Conservation (phyloP, 2,329 filamentous ascomycete genomes). For the Clarireedia sp. region DNA sequence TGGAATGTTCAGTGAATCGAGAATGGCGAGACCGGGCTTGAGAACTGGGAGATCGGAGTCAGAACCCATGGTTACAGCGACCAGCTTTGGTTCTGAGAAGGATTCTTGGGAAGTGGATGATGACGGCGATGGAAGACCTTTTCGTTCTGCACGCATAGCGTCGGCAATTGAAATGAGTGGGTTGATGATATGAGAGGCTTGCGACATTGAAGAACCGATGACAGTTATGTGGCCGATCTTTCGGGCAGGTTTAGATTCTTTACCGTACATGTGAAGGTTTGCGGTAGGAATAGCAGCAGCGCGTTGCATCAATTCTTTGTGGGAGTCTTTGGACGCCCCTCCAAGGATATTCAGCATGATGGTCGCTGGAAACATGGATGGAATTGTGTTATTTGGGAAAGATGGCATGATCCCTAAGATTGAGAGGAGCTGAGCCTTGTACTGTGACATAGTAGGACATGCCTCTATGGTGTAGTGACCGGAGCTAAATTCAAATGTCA, state of each 20-base stretch:
- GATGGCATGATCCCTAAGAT: slow-evolving; percentile 54
- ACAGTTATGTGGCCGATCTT: slow-evolving; percentile 96
- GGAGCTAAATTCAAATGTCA: slow-evolving; percentile 63
- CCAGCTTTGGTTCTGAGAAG: slow-evolving; percentile 36
- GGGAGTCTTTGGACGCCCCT: slow-evolving; percentile 56
- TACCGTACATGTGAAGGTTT: slow-evolving; percentile 83
- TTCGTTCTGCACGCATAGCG: slow-evolving; percentile 47
- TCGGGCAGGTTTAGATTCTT: slow-evolving; percentile 74
- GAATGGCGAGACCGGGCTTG: slow-evolving; percentile 50
- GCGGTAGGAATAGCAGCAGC: slow-evolving; percentile 52
- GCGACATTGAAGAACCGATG: slow-evolving; percentile 56
- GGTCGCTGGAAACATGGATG: slow-evolving; percentile 32
- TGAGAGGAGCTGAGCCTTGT: slow-evolving; percentile 70
- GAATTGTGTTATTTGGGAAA: slow-evolving; percentile 29
- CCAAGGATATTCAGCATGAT: slow-evolving; percentile 82
- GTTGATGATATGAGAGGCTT: slow-evolving; percentile 60
- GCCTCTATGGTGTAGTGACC: slow-evolving; percentile 95
- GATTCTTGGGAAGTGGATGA: slow-evolving; percentile 28
- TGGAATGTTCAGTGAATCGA: slow-evolving; percentile 56
- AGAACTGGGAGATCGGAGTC: slow-evolving; percentile 62
- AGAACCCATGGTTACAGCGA: slow-evolving; percentile 80
- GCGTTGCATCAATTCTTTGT: slow-evolving; percentile 44
- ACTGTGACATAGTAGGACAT: slow-evolving; percentile 79
- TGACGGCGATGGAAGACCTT: slow-evolving; percentile 32
- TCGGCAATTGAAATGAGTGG: slow-evolving; percentile 61